Evolutionary conservation across 768 basidiomycete species (phyloP).

Genomic region (Lactarius deliciosus): DNA sequence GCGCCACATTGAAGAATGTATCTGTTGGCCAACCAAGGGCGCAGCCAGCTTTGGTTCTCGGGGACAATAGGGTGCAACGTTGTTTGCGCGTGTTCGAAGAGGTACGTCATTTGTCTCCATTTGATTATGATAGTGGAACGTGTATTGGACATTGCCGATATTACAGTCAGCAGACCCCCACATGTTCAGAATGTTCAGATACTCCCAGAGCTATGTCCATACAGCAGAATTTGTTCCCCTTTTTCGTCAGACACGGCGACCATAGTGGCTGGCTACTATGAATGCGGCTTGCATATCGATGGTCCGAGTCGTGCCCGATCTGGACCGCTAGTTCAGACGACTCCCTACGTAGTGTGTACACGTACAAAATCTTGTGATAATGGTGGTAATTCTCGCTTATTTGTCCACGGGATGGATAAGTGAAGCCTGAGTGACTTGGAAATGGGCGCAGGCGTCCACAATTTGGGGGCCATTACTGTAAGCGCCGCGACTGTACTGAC

Average conservation of each 20-base stretch:
- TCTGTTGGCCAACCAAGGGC: background rate
- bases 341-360: background rate
- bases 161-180: conserved; percentile 1
- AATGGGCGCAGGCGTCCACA: background rate
- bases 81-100: background rate
- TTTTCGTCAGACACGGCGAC: background rate
- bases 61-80: background rate
- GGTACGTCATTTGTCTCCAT: background rate
- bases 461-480: background rate
- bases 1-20: background rate
- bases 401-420: background rate
- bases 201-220: background rate
- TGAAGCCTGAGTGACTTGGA: background rate
- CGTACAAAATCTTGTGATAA: background rate
- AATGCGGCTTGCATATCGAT: background rate
- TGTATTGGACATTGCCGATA: conserved; percentile 4
- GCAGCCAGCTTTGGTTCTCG: background rate
- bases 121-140: background rate
- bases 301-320: background rate
- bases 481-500: background rate
- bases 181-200: background rate
- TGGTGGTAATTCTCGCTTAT: background rate
- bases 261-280: background rate
- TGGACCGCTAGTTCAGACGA: background rate
- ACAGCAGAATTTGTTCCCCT: background rate